These are phyloP conservation scores for Saturnispora gosingensis DNA, from an alignment of 805 yeast genomes.

Conservation along the genomic window DNA sequence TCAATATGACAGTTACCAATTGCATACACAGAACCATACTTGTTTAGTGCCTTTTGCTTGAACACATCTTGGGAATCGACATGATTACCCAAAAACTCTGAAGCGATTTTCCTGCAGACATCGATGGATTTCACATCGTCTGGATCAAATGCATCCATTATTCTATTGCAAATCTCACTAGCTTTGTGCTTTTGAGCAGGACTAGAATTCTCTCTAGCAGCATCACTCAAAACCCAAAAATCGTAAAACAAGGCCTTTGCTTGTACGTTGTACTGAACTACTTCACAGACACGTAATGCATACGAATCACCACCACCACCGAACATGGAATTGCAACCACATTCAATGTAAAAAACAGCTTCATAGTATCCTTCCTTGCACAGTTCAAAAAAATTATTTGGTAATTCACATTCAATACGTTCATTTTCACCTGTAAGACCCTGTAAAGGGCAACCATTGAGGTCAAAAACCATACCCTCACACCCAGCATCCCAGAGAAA, in stretches of 20 bases:
- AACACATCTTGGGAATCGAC: constrained; percentile 60
- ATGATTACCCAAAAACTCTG: constrained; percentile 52
- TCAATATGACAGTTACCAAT: constrained; percentile 96
- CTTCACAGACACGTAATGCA: constrained; percentile 57
- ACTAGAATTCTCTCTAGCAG: constrained; percentile 75
- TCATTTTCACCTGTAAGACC: constrained; percentile 86
- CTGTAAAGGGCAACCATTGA: constrained; percentile 59
- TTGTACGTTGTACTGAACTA: constrained; percentile 69
- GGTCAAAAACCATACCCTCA: constrained; percentile 74
- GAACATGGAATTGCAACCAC: constrained; percentile 92
- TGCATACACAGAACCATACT: constrained; percentile 57
- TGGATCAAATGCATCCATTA: constrained; percentile 78
- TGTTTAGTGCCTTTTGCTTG: constrained; percentile 30
- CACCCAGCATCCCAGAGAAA: constrained; percentile 65
- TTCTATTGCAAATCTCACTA: constrained; percentile 64
- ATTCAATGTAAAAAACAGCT: constrained; percentile 72
- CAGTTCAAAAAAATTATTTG: constrained; percentile 38
- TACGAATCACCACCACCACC: constrained; percentile 59
- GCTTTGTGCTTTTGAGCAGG: constrained; percentile 79
- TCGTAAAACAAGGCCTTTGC: constrained; percentile 75
- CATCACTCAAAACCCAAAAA: constrained; percentile 83
- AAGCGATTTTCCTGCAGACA: constrained; percentile 59
- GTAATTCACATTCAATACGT: constrained; percentile 64
- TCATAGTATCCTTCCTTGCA: constrained; percentile 28
- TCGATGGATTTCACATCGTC: constrained; percentile 46